These are phyloP conservation scores for Aspergillus pseudotamarii DNA, from an alignment of 2,329 filamentous ascomycete genomes.

Conservation along the genomic window DNA sequence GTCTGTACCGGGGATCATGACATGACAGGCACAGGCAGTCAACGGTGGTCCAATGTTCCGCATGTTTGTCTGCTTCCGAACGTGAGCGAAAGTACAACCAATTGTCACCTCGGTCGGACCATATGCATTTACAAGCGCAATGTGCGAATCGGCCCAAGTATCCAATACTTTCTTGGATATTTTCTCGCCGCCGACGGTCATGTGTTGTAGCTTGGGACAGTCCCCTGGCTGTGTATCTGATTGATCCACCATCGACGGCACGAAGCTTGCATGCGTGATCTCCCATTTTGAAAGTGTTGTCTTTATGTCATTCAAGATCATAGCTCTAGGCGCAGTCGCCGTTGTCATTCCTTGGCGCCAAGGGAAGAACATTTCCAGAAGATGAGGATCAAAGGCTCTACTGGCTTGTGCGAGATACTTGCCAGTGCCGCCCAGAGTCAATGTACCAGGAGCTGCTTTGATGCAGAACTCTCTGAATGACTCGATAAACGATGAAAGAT, in stretches of 20 bases:
- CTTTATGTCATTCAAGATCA: slow-evolving; percentile 32
- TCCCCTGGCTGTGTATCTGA: slow-evolving; percentile 25
- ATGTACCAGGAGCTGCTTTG: slow-evolving; percentile 27
- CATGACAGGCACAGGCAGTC: slow-evolving; percentile 27
- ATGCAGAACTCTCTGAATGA: slow-evolving; percentile 31
- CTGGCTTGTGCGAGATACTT: slow-evolving; percentile 38
- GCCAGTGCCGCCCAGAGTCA: slow-evolving; percentile 28
- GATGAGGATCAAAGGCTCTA: slow-evolving; percentile 36
- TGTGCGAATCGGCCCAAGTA: slow-evolving; percentile 30
- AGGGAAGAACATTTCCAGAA: slow-evolving; percentile 34
- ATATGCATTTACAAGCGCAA: slow-evolving; percentile 36
- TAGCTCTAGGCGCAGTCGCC: slow-evolving; percentile 28
- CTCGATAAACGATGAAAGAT: slow-evolving; percentile 33
- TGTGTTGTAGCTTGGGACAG: slow-evolving; percentile 30
- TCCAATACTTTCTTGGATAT: slow-evolving; percentile 37
- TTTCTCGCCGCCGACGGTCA: slow-evolving; percentile 40
- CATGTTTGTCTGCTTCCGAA: slow-evolving; percentile 26
- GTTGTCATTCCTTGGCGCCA: slow-evolving; percentile 34
- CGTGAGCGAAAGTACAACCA: slow-evolving; percentile 32
- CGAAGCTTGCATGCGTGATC: slow-evolving; percentile 36
- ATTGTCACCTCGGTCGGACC: slow-evolving; percentile 42
- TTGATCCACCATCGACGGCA: slow-evolving; percentile 31
- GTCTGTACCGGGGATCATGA: slow-evolving; percentile 30
- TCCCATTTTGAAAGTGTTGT: slow-evolving; percentile 29
- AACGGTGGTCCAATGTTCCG: slow-evolving; percentile 36